These are phyloP conservation scores for Chaetothyriales sp. DNA, from an alignment of 2,329 filamentous ascomycete genomes.

Conservation along the genomic window DNA sequence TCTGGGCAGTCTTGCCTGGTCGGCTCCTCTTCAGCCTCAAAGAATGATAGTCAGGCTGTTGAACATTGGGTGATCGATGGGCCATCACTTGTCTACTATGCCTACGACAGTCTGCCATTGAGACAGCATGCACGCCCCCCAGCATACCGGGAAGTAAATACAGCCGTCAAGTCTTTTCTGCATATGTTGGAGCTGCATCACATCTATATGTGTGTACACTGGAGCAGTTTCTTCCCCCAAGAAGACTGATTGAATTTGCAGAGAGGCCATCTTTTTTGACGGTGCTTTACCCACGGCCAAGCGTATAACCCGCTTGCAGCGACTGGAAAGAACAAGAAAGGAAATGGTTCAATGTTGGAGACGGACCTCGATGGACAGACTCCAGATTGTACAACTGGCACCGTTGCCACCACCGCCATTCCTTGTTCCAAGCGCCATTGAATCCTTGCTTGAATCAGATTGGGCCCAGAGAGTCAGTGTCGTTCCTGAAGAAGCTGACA, in stretches of 20 bases:
- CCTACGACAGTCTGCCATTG: constrained; percentile 43
- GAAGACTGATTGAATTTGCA: constrained; percentile 3
- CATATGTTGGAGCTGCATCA: constrained; percentile 39
- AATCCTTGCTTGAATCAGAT: constrained; percentile 26
- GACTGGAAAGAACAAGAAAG: constrained; percentile 44
- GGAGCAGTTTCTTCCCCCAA: constrained; percentile 3
- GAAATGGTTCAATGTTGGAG: constrained; percentile 34
- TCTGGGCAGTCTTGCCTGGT: neutral
- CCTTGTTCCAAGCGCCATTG: constrained; percentile 61
- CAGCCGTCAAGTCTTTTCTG: constrained; percentile 47
- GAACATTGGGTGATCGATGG: constrained; percentile 51
- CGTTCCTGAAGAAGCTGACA: constrained; percentile 73
- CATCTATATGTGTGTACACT: constrained; percentile 44
- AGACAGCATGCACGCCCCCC: constrained; percentile 32
- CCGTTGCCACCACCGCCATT: constrained; percentile 46
- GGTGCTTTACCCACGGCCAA: constrained; percentile 61
- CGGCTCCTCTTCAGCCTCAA: neutral
- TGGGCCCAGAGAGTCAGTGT: constrained; percentile 35
- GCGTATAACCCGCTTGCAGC: constrained; percentile 42
- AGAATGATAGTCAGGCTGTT: neutral
- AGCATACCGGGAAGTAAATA: constrained; percentile 48
- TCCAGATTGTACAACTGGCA: constrained; percentile 4
- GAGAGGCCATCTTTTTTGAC: constrained; percentile 58
- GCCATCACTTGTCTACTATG: constrained; percentile 60
- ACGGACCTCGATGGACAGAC: constrained; percentile 7